Evolutionary conservation across 2,329 filamentous ascomycete genomes (phyloP), one percentile per base, ranked within the genome.

Genomic region (Pseudogymnoascus sp.): DNA sequence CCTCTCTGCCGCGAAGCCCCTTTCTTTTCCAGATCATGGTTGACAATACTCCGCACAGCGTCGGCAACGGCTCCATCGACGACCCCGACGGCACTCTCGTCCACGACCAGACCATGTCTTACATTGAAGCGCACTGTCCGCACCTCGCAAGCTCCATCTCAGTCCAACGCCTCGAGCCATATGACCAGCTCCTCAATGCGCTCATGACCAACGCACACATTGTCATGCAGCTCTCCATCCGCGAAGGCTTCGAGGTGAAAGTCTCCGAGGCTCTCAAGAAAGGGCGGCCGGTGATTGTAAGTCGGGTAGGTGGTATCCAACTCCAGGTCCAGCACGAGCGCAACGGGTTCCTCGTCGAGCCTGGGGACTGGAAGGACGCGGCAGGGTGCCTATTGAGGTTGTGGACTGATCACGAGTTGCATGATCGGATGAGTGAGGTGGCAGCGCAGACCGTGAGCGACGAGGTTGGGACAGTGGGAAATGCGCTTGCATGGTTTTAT

Each of bases 231-330:
- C 84, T 95, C 5, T 93, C 89, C 2, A 92, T 88, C 0, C 84
- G 89, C 37, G 90, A 95, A 72, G 90, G 90, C 0, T 95, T 95
- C 69, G 90, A 95, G 75, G 88, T 95, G 69, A 95, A 95, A 75
- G 89, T 95, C 4, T 91, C 88, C 0, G 91, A 95, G 75, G 90
- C 89, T 1, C 79, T 93, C 21, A 90, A 93, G 71, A 90, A 91
- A 49, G 90, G 90, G 12, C 84, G 88, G 2, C 90, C 90, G 1
- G 83, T 92, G 69, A 91, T 95, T 66, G 89, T 88, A 2, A 90
- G 88, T 1, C 79, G 80, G 18, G 86, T 87, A 1, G 90, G 90
- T n/a, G 90, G 90, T 9, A 93, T 95, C 62, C 89, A 90, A 0
- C 79, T 93, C 3, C 90, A 95, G 72, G 82, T 95, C 63, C 82